phyloP scores from a whole-genome alignment of 805 yeast species.

The Candida tibetensis region DNA sequence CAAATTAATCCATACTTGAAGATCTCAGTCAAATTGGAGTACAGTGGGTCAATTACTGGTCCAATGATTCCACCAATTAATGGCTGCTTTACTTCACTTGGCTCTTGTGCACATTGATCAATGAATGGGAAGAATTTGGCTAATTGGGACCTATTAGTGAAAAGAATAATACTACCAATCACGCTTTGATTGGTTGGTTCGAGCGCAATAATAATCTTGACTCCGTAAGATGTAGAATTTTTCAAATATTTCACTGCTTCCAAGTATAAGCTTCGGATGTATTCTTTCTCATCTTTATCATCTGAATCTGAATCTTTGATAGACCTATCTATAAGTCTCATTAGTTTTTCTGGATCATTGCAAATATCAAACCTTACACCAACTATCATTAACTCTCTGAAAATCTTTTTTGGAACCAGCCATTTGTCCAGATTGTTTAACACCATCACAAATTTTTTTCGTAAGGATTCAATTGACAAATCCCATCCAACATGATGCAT shows the following conservation, averaged over 20 bases:
- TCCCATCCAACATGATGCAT: slow-evolving; percentile 44
- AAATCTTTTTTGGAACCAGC: slow-evolving; percentile 54
- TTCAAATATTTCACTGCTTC: slow-evolving; percentile 33
- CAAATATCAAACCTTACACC: slow-evolving; percentile 59
- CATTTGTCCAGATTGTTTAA: slow-evolving; percentile 43
- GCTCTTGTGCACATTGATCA: slow-evolving; percentile 32
- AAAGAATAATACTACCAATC: slow-evolving; percentile 50
- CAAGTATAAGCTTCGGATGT: slow-evolving; percentile 28
- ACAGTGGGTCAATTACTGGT: slow-evolving; percentile 51
- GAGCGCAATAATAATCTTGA: slow-evolving; percentile 49
- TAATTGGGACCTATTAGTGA: slow-evolving; percentile 44
- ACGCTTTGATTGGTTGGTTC: slow-evolving; percentile 52
- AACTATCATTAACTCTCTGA: slow-evolving; percentile 52
- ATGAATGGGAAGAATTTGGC: slow-evolving; percentile 52
- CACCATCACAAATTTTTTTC: slow-evolving; percentile 35
- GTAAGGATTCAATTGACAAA: slow-evolving; percentile 13
- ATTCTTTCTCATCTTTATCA: slow-evolving; percentile 20
- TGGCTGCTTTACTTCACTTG: neutral
- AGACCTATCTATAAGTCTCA: slow-evolving; percentile 34
- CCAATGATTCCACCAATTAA: slow-evolving; percentile 53
- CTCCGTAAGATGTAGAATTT: slow-evolving; percentile 30
- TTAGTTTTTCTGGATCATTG: slow-evolving; percentile 39
- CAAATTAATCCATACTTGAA: slow-evolving; percentile 57
- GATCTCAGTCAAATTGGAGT: slow-evolving; percentile 51
- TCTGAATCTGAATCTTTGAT: slow-evolving; percentile 10